These are phyloP conservation scores for Aspergillus sp. DNA, from an alignment of 2,329 filamentous ascomycete genomes.

Conservation along the genomic window DNA sequence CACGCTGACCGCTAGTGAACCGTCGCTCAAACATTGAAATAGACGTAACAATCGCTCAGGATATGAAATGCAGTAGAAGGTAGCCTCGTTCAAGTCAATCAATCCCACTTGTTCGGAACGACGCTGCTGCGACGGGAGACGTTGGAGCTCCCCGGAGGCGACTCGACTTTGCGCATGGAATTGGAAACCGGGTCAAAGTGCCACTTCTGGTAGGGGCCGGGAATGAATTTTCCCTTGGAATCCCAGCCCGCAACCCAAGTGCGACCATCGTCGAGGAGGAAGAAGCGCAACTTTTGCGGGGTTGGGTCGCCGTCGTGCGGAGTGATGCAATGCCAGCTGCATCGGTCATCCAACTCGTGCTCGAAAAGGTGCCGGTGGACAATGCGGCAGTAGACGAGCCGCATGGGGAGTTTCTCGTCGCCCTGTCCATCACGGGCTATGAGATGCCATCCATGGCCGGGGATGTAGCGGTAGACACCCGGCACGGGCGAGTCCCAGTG, in stretches of 20 bases:
- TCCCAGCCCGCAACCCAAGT: constrained; percentile 45
- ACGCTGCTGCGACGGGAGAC: constrained; percentile 29
- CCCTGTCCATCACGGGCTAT: constrained; percentile 30
- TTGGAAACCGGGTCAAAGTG: constrained; percentile 33
- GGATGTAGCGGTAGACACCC: constrained; percentile 42
- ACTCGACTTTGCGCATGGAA: constrained; percentile 23
- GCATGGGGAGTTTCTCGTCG: constrained; percentile 23
- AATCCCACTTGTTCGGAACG: constrained; percentile 20
- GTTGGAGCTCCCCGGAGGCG: constrained; percentile 24
- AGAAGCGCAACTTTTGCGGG: constrained; percentile 36
- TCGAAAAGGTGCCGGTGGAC: constrained; percentile 42
- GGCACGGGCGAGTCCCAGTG: constrained; percentile 41
- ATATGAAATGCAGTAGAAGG: too few species aligned
- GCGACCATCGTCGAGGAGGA: constrained; percentile 40
- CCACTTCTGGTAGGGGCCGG: constrained; percentile 43
- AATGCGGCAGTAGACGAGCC: constrained; percentile 41
- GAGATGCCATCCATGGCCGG: constrained; percentile 43
- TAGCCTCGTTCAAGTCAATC: too few species aligned
- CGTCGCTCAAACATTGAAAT: too few species aligned
- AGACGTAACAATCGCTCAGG: too few species aligned
- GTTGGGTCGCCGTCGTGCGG: constrained; percentile 29
- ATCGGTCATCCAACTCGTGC: constrained; percentile 39
- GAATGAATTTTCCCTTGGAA: constrained; percentile 40
- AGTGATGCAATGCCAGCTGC: constrained; percentile 33
- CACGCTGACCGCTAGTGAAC: too few species aligned